These are phyloP conservation scores for Aspergillus affinis DNA, from an alignment of 495 filamentous ascomycete species.

Conservation along the genomic window DNA sequence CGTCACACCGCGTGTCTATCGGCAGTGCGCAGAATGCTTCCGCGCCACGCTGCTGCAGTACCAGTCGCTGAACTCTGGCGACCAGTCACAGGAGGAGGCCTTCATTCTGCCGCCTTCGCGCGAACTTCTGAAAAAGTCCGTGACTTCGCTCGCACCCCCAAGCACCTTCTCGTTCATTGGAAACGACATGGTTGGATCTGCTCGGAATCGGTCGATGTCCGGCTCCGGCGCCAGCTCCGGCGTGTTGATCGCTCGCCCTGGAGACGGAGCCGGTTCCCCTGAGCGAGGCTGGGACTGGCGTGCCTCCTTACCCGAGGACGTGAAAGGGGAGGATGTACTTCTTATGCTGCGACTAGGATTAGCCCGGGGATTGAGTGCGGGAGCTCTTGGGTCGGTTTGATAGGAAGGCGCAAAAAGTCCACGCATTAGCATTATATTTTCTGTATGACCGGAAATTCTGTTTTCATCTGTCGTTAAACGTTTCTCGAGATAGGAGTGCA, in stretches of 20 bases:
- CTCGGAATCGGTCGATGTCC: slow-evolving; percentile 46
- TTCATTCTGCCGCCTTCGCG: slow-evolving; percentile 43
- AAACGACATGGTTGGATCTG: slow-evolving; percentile 63
- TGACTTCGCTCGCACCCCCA: slow-evolving; percentile 51
- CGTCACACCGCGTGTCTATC: slow-evolving; percentile 66
- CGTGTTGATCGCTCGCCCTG: slow-evolving; percentile 48
- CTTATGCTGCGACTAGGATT: slow-evolving; percentile 69
- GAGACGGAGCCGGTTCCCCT: slow-evolving; percentile 30
- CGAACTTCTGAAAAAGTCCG: slow-evolving; percentile 66
- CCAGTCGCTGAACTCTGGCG: slow-evolving; percentile 45
- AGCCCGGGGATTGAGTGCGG: slow-evolving; percentile 56
- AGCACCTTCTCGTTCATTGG: slow-evolving; percentile 70
- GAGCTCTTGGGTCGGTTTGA: slow-evolving; percentile 33
- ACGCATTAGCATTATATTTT: slow-evolving; percentile 7
- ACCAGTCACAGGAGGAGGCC: slow-evolving; percentile 31
- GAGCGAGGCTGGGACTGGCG: slow-evolving; percentile 87
- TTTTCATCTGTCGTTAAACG: slow-evolving; percentile 1
- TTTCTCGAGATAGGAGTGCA: neutral
- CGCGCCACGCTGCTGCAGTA: slow-evolving; percentile 46
- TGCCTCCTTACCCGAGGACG: slow-evolving; percentile 54
- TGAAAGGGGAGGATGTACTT: slow-evolving; percentile 66
- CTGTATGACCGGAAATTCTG: neutral
- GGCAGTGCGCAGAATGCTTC: slow-evolving; percentile 70
- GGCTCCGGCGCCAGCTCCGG: slow-evolving; percentile 54
- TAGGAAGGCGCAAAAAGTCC: slow-evolving; percentile 1